phyloP scores from a whole-genome alignment of 768 basidiomycete species.

The Boletus patriciae region DNA sequence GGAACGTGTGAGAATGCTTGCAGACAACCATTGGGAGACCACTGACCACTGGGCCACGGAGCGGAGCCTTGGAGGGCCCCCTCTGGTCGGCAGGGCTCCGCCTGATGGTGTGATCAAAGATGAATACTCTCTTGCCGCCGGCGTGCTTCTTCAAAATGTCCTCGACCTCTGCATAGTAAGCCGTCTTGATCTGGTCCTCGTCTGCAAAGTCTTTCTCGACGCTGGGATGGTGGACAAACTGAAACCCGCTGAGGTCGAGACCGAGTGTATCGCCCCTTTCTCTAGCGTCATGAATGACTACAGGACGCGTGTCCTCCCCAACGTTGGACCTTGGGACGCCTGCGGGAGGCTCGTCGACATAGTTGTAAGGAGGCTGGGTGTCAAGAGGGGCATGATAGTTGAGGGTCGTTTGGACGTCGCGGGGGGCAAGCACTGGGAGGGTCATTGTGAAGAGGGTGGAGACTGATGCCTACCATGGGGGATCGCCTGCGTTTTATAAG shows the following conservation, averaged over 20 bases:
- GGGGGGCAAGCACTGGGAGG: constrained; percentile 28
- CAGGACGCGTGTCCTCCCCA: constrained; percentile 17
- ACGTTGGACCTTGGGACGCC: constrained; percentile 33
- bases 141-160: constrained; percentile 41
- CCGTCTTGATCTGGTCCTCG: constrained; percentile 37
- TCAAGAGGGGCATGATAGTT: constrained; percentile 36
- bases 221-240: constrained; percentile 35
- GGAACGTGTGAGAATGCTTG: not conserved
- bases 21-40: not conserved
- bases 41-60: constrained; percentile 38
- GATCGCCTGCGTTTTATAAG: not conserved
- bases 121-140: constrained; percentile 40
- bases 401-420: constrained; percentile 39
- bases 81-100: constrained; percentile 14
- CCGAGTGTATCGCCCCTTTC: constrained; percentile 29
- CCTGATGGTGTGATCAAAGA: constrained; percentile 49
- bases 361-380: constrained; percentile 36
- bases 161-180: constrained; percentile 45
- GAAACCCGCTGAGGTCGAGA: constrained; percentile 49
- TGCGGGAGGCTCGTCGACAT: constrained; percentile 31
- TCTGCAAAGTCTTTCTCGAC: constrained; percentile 41
- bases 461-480: not conserved
- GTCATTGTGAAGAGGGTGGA: constrained; percentile 10
- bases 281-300: constrained; percentile 34
- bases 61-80: not conserved